Percentiles rank a stretch among this genome's conserved stretches.
Conservation (phyloP, 352 stramenopile species). For the Phytophthora uliginosa region DNA sequence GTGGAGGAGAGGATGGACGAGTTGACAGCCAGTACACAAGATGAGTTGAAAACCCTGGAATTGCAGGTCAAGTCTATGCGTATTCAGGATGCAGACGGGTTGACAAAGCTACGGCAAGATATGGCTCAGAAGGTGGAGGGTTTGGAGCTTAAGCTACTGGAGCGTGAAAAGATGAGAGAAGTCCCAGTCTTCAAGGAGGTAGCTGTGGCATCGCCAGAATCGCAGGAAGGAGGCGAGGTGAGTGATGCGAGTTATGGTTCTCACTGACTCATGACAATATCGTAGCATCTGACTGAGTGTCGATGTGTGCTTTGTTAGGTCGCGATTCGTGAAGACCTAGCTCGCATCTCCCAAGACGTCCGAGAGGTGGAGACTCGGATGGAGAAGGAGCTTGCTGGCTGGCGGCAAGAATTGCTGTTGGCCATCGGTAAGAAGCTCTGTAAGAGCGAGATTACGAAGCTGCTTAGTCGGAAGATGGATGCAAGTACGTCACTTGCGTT, state of each 20-base stretch:
- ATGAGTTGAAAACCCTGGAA: conserved; percentile 20
- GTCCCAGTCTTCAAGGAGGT: conserved; percentile 17
- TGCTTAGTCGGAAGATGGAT: conserved; percentile 56
- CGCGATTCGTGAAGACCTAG: conserved; percentile 14
- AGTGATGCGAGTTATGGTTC: neutral
- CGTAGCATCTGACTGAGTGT: neutral
- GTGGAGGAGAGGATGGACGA: conserved; percentile 15
- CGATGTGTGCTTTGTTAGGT: conserved; percentile 17
- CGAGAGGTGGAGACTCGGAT: conserved; percentile 30
- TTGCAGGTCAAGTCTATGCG: conserved; percentile 13
- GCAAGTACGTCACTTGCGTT: conserved; percentile 31
- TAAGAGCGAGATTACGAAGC: conserved; percentile 43
- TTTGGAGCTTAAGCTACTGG: conserved; percentile 10
- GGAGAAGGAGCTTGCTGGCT: conserved; percentile 24
- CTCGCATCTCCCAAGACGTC: conserved; percentile 15
- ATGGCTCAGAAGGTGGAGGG: conserved; percentile 15
- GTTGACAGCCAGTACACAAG: conserved; percentile 8
- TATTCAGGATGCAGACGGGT: conserved; percentile 10
- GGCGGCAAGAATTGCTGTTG: conserved; percentile 33
- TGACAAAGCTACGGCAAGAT: conserved; percentile 24
- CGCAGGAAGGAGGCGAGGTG: conserved; percentile 22
- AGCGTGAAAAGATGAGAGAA: conserved; percentile 22
- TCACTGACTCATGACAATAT: too few relatives aligned
- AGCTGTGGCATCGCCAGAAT: neutral
- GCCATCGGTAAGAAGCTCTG: conserved; percentile 32